Conservation (phyloP, 2,329 filamentous ascomycete genomes). For the Fusarium brachygibbosum region DNA sequence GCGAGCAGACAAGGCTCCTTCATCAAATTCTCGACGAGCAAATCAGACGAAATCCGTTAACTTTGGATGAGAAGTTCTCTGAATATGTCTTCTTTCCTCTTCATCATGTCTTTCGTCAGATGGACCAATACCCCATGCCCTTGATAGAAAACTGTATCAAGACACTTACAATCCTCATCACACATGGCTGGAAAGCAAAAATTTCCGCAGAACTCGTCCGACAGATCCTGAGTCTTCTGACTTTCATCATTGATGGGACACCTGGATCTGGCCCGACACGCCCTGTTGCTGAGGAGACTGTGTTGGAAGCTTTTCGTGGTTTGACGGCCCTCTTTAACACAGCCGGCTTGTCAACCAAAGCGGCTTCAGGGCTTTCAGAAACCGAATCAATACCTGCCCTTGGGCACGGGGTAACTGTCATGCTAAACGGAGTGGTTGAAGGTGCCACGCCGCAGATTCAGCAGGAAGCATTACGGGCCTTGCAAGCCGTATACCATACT, state of each 20-base stretch:
- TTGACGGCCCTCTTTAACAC: constrained; percentile 75
- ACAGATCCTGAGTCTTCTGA: constrained; percentile 87
- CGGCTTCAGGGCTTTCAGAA: constrained; percentile 65
- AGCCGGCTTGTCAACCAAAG: constrained; percentile 64
- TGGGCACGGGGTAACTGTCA: constrained; percentile 84
- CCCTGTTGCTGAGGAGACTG: constrained; percentile 78
- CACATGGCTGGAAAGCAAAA: constrained; percentile 81
- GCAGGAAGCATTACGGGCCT: constrained; percentile 73
- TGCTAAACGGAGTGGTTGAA: constrained; percentile 79
- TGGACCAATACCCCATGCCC: constrained; percentile 77
- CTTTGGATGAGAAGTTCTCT: constrained; percentile 83
- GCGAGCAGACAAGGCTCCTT: constrained; percentile 61
- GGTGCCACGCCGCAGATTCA: constrained; percentile 77
- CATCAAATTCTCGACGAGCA: constrained; percentile 62
- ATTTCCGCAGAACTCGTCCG: constrained; percentile 80
- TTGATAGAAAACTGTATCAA: constrained; percentile 82
- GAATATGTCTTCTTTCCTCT: constrained; percentile 97
- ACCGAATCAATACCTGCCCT: constrained; percentile 79
- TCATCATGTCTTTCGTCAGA: constrained; percentile 84
- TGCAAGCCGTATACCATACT: constrained; percentile 72
- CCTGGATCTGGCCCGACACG: constrained; percentile 65
- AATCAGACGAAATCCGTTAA: constrained; percentile 58
- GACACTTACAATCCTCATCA: constrained; percentile 80
- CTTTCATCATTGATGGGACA: constrained; percentile 82
- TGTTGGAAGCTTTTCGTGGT: constrained; percentile 77